Evolutionary conservation across 2,329 filamentous ascomycete genomes (phyloP).

Genomic region (Monilinia fructigena): DNA sequence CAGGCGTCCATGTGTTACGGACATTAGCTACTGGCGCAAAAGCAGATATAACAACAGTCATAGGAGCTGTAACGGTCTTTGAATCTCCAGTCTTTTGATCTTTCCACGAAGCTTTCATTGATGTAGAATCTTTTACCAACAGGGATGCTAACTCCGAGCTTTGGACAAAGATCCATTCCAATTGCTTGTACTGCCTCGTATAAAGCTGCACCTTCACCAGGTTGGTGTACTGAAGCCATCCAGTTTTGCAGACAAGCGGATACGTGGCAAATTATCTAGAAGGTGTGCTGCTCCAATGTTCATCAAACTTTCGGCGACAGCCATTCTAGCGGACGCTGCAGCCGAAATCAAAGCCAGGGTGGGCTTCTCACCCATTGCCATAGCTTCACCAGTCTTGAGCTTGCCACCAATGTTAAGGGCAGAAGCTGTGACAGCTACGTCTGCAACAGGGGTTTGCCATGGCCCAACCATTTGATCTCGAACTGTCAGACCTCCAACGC

Average conservation of each 20-base stretch:
- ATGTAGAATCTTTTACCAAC: conserved; percentile 97
- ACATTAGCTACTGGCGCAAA: conserved; percentile 83
- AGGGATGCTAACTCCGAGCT: conserved; percentile 88
- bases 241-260: conserved; percentile 96
- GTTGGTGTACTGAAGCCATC: conserved; percentile 96
- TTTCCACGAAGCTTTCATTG: conserved; percentile 97
- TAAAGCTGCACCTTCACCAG: conserved; percentile 85
- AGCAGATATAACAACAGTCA: conserved; percentile 87
- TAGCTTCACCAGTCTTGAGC: conserved; percentile 83
- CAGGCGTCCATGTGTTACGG: conserved; percentile 88
- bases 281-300: conserved; percentile 83
- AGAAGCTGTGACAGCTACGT: conserved; percentile 88
- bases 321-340: conserved; percentile 91
- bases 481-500: conserved; percentile 82
- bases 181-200: conserved; percentile 94
- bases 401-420: conserved; percentile 67
- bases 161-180: conserved; percentile 86
- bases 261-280: conserved; percentile 57
- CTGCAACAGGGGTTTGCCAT: conserved; percentile 92
- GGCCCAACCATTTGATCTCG: conserved; percentile 95
- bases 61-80: conserved; percentile 87
- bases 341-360: conserved; percentile 85
- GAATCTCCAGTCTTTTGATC: conserved; percentile 62
- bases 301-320: conserved; percentile 88
- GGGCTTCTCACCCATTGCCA: conserved; percentile 95